Conservation (phyloP, 306 rosid genomes). For the Prosopis cineraria region DNA sequence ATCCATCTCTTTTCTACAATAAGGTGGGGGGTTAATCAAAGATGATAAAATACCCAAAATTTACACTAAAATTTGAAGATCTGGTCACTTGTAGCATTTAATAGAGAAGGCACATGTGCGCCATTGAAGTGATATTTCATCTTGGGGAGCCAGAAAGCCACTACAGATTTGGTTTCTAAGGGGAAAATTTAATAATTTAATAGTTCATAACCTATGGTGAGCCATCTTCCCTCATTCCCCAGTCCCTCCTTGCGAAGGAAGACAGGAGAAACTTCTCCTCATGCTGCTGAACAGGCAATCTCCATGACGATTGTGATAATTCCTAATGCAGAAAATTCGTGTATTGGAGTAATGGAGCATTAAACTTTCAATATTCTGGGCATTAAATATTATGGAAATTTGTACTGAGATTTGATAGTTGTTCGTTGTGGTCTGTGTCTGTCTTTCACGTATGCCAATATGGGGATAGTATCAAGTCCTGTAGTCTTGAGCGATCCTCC, state of each 20-base stretch:
- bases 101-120: not conserved
- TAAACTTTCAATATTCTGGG: not conserved
- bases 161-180: not conserved
- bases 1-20: too few species aligned
- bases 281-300: not conserved
- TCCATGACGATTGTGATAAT: not conserved
- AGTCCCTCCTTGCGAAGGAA: not conserved
- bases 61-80: not conserved
- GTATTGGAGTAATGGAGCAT: not conserved
- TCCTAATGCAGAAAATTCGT: not conserved
- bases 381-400: not conserved
- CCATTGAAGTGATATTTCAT: not conserved
- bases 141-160: not conserved
- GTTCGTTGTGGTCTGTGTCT: not conserved
- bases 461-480: not conserved
- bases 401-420: not conserved
- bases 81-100: not conserved
- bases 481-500: not conserved
- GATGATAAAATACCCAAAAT: not conserved
- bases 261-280: not conserved
- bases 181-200: not conserved
- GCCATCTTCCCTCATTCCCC: not conserved
- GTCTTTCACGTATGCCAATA: not conserved
- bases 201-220: conserved; percentile 3
- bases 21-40: not conserved